These are phyloP conservation scores for Allomyces arbusculus DNA, from an alignment of 192 early-diverging fungal genomes.

Conservation along the genomic window DNA sequence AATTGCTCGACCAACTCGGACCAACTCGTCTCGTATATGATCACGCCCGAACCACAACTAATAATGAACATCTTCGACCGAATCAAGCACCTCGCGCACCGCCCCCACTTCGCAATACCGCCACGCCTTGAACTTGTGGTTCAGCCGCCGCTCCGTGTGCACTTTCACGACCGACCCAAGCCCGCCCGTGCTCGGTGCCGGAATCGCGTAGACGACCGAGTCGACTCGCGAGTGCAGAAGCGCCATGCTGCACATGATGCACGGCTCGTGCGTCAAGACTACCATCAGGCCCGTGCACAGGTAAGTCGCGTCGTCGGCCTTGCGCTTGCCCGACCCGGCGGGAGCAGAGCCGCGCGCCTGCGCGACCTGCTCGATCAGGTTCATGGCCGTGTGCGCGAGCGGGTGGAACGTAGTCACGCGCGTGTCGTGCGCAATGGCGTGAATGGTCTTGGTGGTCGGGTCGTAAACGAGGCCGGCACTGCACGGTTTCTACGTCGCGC, in stretches of 20 bases:
- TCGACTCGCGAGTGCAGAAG: slow-evolving; percentile 1
- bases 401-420: neutral
- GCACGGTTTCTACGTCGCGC: neutral
- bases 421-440: neutral
- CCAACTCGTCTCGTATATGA: too few relatives aligned
- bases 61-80: neutral
- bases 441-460: neutral
- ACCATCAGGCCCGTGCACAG: neutral
- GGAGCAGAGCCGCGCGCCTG: too few relatives aligned
- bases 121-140: neutral
- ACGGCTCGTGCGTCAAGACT: neutral
- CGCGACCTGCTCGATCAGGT: neutral
- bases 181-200: neutral
- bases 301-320: neutral
- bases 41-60: neutral
- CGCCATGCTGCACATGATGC: slow-evolving; percentile 3
- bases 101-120: neutral
- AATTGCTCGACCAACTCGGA: too few relatives aligned
- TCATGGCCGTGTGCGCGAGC: neutral
- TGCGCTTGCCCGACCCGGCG: neutral
- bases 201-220: neutral
- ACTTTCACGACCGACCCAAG: neutral
- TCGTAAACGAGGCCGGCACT: neutral
- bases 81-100: neutral
- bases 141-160: neutral